A percentile compares a stretch with the other conserved stretches of the same genome.
Evolutionary conservation across 768 basidiomycete genomes (phyloP).

Genomic region (Agaricus subrufescens): DNA sequence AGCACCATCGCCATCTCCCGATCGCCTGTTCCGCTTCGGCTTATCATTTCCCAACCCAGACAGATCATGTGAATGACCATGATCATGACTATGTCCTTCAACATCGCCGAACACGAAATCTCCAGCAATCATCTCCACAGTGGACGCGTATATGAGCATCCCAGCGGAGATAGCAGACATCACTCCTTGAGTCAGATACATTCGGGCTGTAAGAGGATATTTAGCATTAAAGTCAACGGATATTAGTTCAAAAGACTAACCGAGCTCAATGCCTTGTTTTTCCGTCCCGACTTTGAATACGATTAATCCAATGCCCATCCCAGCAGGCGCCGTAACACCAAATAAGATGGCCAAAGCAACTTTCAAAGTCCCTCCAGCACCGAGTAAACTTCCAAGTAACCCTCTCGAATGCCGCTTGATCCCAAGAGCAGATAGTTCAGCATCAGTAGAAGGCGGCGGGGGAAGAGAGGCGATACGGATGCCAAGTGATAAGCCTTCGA

Average conservation of each 20-base stretch:
- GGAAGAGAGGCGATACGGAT: conserved; percentile 74
- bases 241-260: conserved; percentile 17
- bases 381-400: neutral
- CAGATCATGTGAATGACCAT: conserved; percentile 11
- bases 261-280: conserved; percentile 17
- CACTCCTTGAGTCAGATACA: conserved; percentile 60
- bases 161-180: conserved; percentile 82
- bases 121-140: conserved; percentile 83
- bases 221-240: neutral
- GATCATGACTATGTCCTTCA: conserved; percentile 26
- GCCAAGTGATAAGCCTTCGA: conserved; percentile 80
- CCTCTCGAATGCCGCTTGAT: neutral
- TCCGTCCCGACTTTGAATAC: conserved; percentile 31
- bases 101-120: conserved; percentile 78
- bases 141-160: conserved; percentile 79
- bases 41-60: neutral
- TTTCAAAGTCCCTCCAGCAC: conserved; percentile 34
- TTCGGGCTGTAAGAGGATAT: conserved; percentile 27
- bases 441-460: conserved; percentile 16
- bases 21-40: neutral
- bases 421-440: neutral
- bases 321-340: conserved; percentile 69
- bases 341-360: conserved; percentile 57
- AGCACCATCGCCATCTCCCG: neutral
- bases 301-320: conserved; percentile 57